These are phyloP conservation scores for Kazachstania sp. DNA, from an alignment of 1,139 yeast species.

Conservation along the genomic window DNA sequence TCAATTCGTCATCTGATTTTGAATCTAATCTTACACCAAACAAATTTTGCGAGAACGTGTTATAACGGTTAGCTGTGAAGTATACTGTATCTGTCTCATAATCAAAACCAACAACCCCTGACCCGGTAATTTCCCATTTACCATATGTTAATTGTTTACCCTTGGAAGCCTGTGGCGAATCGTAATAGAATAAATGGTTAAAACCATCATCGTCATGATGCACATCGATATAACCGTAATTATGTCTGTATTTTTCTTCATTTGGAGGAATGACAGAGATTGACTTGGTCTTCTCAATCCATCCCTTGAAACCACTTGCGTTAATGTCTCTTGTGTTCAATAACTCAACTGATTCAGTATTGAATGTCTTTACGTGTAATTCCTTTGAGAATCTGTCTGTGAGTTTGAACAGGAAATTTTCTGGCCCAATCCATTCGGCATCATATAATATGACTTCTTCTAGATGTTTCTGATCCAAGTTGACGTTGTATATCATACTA, in stretches of 20 bases:
- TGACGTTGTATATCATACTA: conserved; percentile 25
- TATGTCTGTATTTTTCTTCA: conserved; percentile 29
- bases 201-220: conserved; percentile 49
- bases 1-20: conserved; percentile 5
- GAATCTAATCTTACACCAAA: conserved; percentile 37
- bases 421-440: conserved; percentile 56
- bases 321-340: conserved; percentile 41
- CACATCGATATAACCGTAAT: conserved; percentile 64
- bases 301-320: conserved; percentile 43
- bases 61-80: conserved; percentile 51
- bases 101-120: conserved; percentile 50
- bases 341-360: conserved; percentile 32
- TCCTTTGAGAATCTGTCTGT: conserved; percentile 64
- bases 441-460: conserved; percentile 58
- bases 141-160: conserved; percentile 51
- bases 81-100: conserved; percentile 45
- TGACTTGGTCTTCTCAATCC: conserved; percentile 37
- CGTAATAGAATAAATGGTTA: conserved; percentile 63
- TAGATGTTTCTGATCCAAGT: conserved; percentile 17
- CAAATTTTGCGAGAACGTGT: conserved; percentile 50
- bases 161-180: conserved; percentile 36
- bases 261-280: conserved; percentile 33
- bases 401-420: conserved; percentile 50
- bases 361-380: conserved; percentile 35
- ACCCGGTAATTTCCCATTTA: conserved; percentile 59